Conservation (phyloP, 2,329 filamentous ascomycete genomes). For the Graphilbum fragrans region DNA sequence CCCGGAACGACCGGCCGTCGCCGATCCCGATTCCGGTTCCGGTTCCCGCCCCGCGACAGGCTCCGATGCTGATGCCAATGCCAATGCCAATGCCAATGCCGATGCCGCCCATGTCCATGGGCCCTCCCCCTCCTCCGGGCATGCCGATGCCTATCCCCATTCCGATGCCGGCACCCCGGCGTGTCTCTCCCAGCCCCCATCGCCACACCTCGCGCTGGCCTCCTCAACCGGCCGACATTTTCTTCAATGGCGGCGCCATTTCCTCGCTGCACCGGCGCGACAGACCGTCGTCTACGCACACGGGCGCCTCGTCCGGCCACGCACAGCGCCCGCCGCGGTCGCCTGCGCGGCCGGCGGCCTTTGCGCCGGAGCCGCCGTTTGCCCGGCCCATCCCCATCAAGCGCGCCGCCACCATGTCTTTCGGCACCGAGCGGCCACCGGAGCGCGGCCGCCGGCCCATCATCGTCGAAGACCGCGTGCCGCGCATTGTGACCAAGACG, state of each 20-base stretch:
- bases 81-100: too few species aligned
- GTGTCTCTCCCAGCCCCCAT: too few species aligned
- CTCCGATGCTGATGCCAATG: too few species aligned
- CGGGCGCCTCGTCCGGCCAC: not conserved
- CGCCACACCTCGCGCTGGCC: too few species aligned
- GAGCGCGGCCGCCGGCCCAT: slow-evolving; percentile 12
- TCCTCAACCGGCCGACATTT: too few species aligned
- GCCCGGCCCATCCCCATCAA: slow-evolving; percentile 12
- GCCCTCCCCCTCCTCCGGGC: too few species aligned
- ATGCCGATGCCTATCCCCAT: too few species aligned
- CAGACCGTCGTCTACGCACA: not conserved
- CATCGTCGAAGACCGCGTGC: slow-evolving; percentile 11
- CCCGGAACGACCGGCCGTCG: not conserved
- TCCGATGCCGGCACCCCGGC: too few species aligned
- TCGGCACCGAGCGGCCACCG: slow-evolving; percentile 6
- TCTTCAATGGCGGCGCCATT: too few species aligned
- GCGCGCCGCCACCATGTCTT: slow-evolving; percentile 15
- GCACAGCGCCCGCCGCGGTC: not conserved
- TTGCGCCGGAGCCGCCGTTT: slow-evolving; percentile 6
- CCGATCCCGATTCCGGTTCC: not conserved
- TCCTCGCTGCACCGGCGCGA: too few species aligned
- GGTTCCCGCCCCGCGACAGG: too few species aligned
- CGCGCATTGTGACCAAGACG: slow-evolving; percentile 1
- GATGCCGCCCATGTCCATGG: too few species aligned
- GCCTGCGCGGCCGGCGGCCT: not conserved